phyloP scores from a whole-genome alignment of 106 monocot species.

The Allium sativum region DNA sequence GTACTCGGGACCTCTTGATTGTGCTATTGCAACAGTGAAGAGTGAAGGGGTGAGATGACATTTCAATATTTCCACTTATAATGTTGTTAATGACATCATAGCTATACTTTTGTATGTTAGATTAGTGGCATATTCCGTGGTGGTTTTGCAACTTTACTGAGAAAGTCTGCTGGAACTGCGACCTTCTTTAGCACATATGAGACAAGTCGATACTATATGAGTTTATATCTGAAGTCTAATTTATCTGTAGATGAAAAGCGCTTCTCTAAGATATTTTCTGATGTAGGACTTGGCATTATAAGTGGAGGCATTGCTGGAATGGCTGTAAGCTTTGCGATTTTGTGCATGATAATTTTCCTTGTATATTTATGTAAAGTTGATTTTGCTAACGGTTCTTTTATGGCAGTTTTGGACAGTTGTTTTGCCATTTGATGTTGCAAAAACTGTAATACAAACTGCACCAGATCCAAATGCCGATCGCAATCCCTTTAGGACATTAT shows the following conservation, averaged over 20 bases:
- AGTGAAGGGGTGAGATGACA: slow-evolving; percentile 69
- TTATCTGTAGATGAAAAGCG: slow-evolving; percentile 4
- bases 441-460: slow-evolving; percentile 84
- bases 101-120: slow-evolving; percentile 15
- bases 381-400: slow-evolving; percentile 2
- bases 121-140: slow-evolving; percentile 82
- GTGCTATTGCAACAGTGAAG: slow-evolving; percentile 69
- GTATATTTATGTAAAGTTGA: too few species aligned
- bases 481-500: slow-evolving; percentile 41
- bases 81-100: too few species aligned
- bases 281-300: slow-evolving; percentile 69
- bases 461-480: slow-evolving; percentile 30
- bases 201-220: slow-evolving; percentile 55
- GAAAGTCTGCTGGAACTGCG: slow-evolving; percentile 83
- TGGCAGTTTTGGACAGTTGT: slow-evolving; percentile 78
- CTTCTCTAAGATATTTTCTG: slow-evolving; percentile 25
- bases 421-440: slow-evolving; percentile 89
- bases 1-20: slow-evolving; percentile 74
- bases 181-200: slow-evolving; percentile 87
- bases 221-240: slow-evolving; percentile 25
- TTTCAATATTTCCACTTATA: background rate
- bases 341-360: too few species aligned
- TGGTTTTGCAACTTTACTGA: slow-evolving; percentile 61
- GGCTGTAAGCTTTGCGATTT: slow-evolving; percentile 37
- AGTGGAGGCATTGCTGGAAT: slow-evolving; percentile 81